Evolutionary conservation across 306 rosid genomes (phyloP), one percentile per base, ranked within the genome.

Genomic region (Sicyos baderoa): DNA sequence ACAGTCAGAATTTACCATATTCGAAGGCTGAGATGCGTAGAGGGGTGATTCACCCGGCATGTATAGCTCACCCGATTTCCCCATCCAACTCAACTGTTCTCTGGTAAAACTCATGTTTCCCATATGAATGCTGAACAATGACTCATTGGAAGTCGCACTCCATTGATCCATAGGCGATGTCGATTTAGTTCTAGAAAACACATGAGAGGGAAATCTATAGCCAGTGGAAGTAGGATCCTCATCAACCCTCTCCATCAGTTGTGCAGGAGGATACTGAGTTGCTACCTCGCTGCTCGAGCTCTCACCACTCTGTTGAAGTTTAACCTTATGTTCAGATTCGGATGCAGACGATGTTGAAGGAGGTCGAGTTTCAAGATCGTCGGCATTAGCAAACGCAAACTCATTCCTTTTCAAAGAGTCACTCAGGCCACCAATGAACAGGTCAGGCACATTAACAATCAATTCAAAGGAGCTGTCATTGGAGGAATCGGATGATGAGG

Each of bases 41-140:
- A 74, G 29, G 63, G 11, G 7, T 1, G 7, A 10, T 6, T 86
- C 90, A 42, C 83, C 84, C 9, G 77, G 75, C 37, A 65, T 74
- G 37, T 74, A 87, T 47, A 81, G 72, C 73, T 84, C 88, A 2
- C 84, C 88, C 16, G 88, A 84, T 77, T 84, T 84, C 35, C 79
- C 74, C 1, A 76, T 15, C 78, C 74, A 81, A 7, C 42, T 9
- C 49, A 74, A 14, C 14, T 84, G 72, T 3, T 94, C 99, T 42
- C 32, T 83, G 12, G 89, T 84, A 83, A 94, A 94, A 72, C 99
- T 94, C 83, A 75, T 81, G 32, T 86, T 93, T 21, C 94, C 99
- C 88, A 81, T 79, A 67, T 90, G 87, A 70, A 94, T 94, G 86
- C 97, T 94, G 69, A 94, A 94, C 35, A 90, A 58, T 1, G 97